Evolutionary conservation across 78 protist species (phyloP).

Genomic region (Parvularia atlantis): DNA sequence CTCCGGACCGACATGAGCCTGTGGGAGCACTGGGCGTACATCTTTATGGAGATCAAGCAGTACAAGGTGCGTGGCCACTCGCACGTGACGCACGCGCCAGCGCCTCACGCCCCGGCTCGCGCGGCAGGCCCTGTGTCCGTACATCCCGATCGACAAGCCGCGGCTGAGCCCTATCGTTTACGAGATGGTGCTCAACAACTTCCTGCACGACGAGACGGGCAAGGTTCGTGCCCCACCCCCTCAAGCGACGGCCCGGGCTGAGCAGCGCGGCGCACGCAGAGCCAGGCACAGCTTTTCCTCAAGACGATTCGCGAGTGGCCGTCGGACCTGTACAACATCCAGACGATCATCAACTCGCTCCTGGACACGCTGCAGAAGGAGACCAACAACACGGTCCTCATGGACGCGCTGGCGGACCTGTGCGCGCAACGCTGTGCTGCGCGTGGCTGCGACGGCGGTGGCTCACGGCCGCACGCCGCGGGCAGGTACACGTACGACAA

Average conservation of each 20-base stretch:
- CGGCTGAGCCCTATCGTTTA: slow-evolving; percentile 31
- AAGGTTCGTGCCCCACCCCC: too few relatives aligned
- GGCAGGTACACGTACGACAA: slow-evolving; percentile 28
- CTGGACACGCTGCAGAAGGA: slow-evolving; percentile 28
- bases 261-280: too few relatives aligned
- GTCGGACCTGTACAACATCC: slow-evolving; percentile 27
- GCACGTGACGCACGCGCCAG: not conserved
- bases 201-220: too few relatives aligned
- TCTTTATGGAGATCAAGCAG: slow-evolving; percentile 22
- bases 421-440: too few relatives aligned
- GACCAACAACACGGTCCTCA: slow-evolving; percentile 15
- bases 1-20: slow-evolving; percentile 25
- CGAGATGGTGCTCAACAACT: slow-evolving; percentile 42
- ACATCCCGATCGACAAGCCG: slow-evolving; percentile 48
- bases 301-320: slow-evolving; percentile 52
- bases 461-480: too few relatives aligned
- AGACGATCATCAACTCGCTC: slow-evolving; percentile 24
- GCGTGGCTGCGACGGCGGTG: too few relatives aligned
- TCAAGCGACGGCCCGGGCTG: too few relatives aligned
- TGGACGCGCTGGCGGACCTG: slow-evolving; percentile 42
- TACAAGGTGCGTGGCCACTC: too few relatives aligned
- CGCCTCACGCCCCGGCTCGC: too few relatives aligned
- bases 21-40: slow-evolving; percentile 57
- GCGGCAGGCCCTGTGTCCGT: slow-evolving; percentile 42
- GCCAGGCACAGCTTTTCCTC: slow-evolving; percentile 13